These are phyloP conservation scores for Pseudodiploospora longispora DNA, from an alignment of 2,329 filamentous ascomycete genomes.

Conservation along the genomic window DNA sequence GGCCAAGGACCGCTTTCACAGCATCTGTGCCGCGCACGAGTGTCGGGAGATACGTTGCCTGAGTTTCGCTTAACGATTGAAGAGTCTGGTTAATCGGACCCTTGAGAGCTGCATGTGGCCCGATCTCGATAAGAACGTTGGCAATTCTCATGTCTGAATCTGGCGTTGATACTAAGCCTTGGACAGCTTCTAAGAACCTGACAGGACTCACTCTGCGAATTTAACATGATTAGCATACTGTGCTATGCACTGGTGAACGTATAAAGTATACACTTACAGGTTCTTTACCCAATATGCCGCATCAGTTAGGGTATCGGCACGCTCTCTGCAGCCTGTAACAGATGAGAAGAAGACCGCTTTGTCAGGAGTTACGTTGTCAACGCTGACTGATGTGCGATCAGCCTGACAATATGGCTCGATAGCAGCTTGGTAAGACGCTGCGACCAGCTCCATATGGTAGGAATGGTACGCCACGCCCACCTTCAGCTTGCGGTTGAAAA, in stretches of 20 bases:
- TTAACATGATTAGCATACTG: neutral
- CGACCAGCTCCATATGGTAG: conserved; percentile 14
- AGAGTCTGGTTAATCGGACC: conserved; percentile 36
- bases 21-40: neutral
- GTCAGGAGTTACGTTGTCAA: neutral
- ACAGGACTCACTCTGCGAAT: conserved; percentile 17
- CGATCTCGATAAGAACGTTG: conserved; percentile 30
- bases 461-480: conserved; percentile 24
- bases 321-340: neutral
- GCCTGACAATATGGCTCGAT: conserved; percentile 4
- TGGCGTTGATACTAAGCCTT: neutral
- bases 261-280: conserved; percentile 1
- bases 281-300: conserved; percentile 17
- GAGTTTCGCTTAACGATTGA: neutral
- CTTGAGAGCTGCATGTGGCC: conserved; percentile 36
- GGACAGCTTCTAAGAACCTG: conserved; percentile 8
- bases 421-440: conserved; percentile 2
- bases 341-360: conserved; percentile 6
- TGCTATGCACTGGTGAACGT: neutral
- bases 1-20: neutral
- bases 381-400: neutral
- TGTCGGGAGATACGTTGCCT: neutral
- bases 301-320: neutral
- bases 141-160: neutral
- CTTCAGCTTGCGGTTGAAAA: conserved; percentile 24